Evolutionary conservation across 257 asterid genomes (phyloP), one percentile per base, ranked within the genome.

Genomic region (Euphrasia confusa): DNA sequence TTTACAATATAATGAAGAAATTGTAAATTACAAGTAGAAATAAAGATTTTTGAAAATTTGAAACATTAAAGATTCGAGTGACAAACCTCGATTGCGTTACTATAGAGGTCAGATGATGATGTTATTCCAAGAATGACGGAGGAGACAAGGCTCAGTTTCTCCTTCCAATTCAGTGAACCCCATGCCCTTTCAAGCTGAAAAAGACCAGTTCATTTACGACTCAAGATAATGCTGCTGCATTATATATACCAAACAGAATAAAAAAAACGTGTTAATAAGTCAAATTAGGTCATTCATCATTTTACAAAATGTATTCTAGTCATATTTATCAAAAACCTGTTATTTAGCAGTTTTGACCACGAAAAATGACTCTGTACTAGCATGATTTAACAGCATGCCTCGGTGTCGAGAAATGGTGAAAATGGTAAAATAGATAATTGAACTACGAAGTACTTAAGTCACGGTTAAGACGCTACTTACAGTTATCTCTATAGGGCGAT

Each of bases 181-280:
- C 98, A 91, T 7, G 98, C 95, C 74, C 93, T 83, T 72, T 84
- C 93, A 47, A 91, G 95, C 98, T 91, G 90, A 71, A 50, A 56
- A 56, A 27, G 5, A 26, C 24, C 45, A 70, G 53, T 18, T 52
- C 44, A 70, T 5, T 5, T 9, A 50, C 59, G 24, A 63, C 59
- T 52, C 57, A 27, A 27, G 32, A 65, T 56, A 4, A 72, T 62
- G 54, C 33, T 58, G 58, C 66, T 42, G 48, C 10, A 42, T 7
- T 12, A 42, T 3, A 42, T 7, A 11, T 13, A 44, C 7, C 7
- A 44, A 47, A 18, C 33, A 68, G 49, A 57, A 61, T 35, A 35
- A 11, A 13, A 10, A 42, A 42, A 7, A 42, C 48, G 48, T 42
- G 4, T 7, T 42, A 9, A 42, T 42, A 10, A 0, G 48, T 10